Base-by-base conservation (phyloP, 257 asterid species). In the Nicotiana tomentosiformis region DNA sequence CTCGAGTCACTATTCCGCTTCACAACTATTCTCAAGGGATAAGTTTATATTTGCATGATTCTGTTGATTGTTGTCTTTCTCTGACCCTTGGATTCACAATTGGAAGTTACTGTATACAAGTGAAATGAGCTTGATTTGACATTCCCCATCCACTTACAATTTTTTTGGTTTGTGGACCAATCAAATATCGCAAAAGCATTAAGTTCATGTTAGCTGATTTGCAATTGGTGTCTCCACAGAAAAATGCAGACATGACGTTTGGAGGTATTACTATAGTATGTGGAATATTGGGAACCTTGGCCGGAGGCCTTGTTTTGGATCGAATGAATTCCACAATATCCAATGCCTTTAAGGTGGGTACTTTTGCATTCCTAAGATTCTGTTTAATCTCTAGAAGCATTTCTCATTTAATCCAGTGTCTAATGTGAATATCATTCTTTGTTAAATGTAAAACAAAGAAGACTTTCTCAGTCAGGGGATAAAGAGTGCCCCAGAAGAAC, bases 281-380 rank as follows among this genome's bases (percentile, higher is more conserved):
- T 82, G 99, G 99, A 66, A 84, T 96, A 87, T 43, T 96, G 17
- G 99, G 99, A 84, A 88, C 99, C n/a, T n/a, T 96, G 78, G 94
- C 94, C 6, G 99, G 99, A 56, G 99, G 98, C 84, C 84, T 86
- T 55, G 51, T 90, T 84, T 93, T 96, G 35, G 99, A 96, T 85
- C 89, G 32, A 56, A 89, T 96, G 90, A 86, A 86, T 76, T 90
- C 98, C 84, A 94, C 98, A 3, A 82, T 96, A 84, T 51, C 92
- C 77, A 96, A 93, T 90, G 98, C 99, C 77, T 96, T 96, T 86
- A 96, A 93, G 98, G 99, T 92, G 86, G 51, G 78, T 56, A 3
- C 70, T 77, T 65, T 65, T 16, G 30, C n/a, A 57, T 32, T 66
- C 33, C 37, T 49, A 74, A 26, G 64, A 74, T 81, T 49, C 77